Base-by-base conservation (phyloP, 352 stramenopile species). In the Phytophthora melonis region DNA sequence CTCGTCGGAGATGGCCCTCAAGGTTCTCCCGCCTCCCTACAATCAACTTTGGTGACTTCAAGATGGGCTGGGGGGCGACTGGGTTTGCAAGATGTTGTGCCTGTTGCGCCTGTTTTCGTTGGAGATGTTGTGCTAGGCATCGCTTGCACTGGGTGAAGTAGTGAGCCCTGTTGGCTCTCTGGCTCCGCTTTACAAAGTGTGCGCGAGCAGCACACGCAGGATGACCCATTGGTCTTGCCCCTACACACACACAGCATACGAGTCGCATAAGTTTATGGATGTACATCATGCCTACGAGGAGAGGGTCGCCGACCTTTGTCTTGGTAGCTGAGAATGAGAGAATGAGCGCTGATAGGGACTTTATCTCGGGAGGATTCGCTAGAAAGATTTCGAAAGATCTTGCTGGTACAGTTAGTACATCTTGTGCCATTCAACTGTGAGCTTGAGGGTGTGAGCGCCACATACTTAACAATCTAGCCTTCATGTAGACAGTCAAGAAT, bases 1-100 rank as follows among this genome's bases (percentile, higher is more conserved):
- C 36, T 3, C n/a, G 53, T 19, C 56, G 8, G 36, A 62, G 56
- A 52, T 62, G 56, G 36, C 34, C 36, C 19, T 62, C 36, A 21
- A 62, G 53, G 6, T 62, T 52, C 7, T 23, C 5, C 10, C 32
- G 34, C 7, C 36, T 62, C 13, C 56, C 56, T n/a, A n/a, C 16
- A 47, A 47, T 47, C 39, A 16, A 13, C n/a, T 16, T 16, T 18
- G 39, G 39, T 13, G 39, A 47, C 39, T 11, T 2, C 14, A 47
- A 47, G 14, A n/a, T n/a, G 39, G 39, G 39, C 39, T 47, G n/a
- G 39, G 34, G 34, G 34, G 34, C 3, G 8, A 19, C 14, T 47
- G 39, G 39, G 39, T 47, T 47, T 47, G 39, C 39, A 47, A 47
- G 39, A 11, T 13, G 14, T 47, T 47, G 39, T 47, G 39, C 39